Conservation (phyloP, 495 filamentous ascomycete genomes). For the Trichoderma parareesei region DNA sequence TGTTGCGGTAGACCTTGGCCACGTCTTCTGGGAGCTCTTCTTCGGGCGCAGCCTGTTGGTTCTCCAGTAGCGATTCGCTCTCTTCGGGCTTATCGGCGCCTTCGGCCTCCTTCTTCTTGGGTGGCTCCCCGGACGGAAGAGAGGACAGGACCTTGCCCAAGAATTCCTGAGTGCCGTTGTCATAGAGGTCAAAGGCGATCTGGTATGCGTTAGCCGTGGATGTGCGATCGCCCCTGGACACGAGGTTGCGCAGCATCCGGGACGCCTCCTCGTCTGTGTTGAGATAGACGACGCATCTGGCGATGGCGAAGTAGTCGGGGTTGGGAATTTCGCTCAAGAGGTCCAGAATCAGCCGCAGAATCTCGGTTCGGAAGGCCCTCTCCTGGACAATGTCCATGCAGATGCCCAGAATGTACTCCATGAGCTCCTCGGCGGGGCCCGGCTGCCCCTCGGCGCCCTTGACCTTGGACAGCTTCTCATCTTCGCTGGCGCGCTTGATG, state of each 20-base stretch:
- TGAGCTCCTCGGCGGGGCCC: constrained; percentile 75
- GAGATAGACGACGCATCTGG: constrained; percentile 95
- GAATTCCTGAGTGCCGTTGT: constrained; percentile 97
- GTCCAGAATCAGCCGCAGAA: constrained; percentile 78
- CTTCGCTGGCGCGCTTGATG: constrained; percentile 73
- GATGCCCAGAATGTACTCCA: constrained; percentile 94
- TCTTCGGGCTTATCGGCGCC: constrained; percentile 43
- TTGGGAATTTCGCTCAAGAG: constrained; percentile 79
- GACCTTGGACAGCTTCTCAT: constrained; percentile 61
- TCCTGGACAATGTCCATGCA: constrained; percentile 98
- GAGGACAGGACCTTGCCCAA: constrained; percentile 79
- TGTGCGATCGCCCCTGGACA: constrained; percentile 65
- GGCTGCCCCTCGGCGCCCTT: constrained; percentile 37
- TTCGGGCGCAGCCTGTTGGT: constrained; percentile 20
- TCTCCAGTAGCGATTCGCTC: constrained; percentile 35
- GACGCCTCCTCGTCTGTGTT: constrained; percentile 88
- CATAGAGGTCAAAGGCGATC: constrained; percentile 95
- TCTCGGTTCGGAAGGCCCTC: constrained; percentile 68
- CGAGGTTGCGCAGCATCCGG: constrained; percentile 72
- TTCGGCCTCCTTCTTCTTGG: constrained; percentile 40
- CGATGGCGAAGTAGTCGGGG: constrained; percentile 96
- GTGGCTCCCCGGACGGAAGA: constrained; percentile 54
- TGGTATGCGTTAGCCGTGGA: constrained; percentile 87
- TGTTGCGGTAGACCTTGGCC: constrained; percentile 61
- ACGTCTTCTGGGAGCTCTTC: constrained; percentile 39